These are phyloP conservation scores for Globisporangium nagaii DNA, from an alignment of 352 stramenopile species.

Conservation along the genomic window DNA sequence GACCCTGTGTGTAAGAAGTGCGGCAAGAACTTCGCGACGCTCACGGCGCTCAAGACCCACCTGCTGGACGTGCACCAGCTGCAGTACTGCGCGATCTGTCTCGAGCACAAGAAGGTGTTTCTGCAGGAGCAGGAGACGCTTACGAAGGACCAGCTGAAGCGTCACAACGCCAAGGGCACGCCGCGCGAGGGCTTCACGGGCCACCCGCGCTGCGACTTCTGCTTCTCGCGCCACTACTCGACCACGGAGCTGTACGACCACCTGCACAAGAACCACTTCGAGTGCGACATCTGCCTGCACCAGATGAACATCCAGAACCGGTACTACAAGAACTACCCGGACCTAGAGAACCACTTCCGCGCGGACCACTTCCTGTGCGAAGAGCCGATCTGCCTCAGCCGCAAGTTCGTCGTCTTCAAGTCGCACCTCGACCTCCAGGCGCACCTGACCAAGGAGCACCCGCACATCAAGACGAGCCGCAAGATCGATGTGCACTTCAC, in stretches of 20 bases:
- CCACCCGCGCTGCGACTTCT: slow-evolving; percentile 88
- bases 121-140: slow-evolving; percentile 73
- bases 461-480: slow-evolving; percentile 76
- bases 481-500: slow-evolving; percentile 88
- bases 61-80: slow-evolving; percentile 66
- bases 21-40: slow-evolving; percentile 63
- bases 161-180: slow-evolving; percentile 67
- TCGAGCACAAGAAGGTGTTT: slow-evolving; percentile 89
- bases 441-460: slow-evolving; percentile 78
- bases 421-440: slow-evolving; percentile 81
- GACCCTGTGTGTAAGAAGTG: slow-evolving; percentile 71
- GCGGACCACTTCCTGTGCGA: slow-evolving; percentile 87
- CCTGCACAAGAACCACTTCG: slow-evolving; percentile 89
- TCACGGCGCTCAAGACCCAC: slow-evolving; percentile 66
- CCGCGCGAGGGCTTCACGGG: slow-evolving; percentile 74
- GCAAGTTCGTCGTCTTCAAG: slow-evolving; percentile 90
- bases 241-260: slow-evolving; percentile 87
- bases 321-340: slow-evolving; percentile 91
- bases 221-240: slow-evolving; percentile 82
- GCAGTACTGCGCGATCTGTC: slow-evolving; percentile 79
- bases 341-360: slow-evolving; percentile 89
- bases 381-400: slow-evolving; percentile 66
- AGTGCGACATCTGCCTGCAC: slow-evolving; percentile 88
- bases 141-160: slow-evolving; percentile 71
- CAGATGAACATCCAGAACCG: slow-evolving; percentile 74